Evolutionary conservation across 345 rosid species (phyloP), one percentile per base, ranked within the genome.

Genomic region (Hypericum androsaemum): DNA sequence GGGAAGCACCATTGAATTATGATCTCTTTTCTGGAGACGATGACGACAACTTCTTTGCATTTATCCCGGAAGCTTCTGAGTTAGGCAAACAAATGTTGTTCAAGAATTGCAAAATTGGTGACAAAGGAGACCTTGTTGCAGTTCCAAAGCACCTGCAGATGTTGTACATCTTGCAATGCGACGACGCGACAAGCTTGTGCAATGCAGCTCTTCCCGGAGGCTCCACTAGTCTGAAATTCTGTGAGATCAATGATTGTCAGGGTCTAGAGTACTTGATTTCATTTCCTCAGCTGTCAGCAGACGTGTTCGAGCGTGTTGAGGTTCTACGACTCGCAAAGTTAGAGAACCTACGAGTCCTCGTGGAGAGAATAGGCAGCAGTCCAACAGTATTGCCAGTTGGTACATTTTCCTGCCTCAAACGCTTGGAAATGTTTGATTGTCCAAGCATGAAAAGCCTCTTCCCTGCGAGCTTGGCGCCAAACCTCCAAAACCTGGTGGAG

Each of bases 381-480:
- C 48, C 36, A 54, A 15, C 47, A 41, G 22, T 10, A 11, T 35
- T 39, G 43, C 10, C 47, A 15, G 11, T 14, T 8, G 39, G 28
- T 6, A 54, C 47, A 16, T 54, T 54, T 32, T 7, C 47, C 5
- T 8, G 14, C 22, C 48, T 42, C 12, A 1, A 16, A 39, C 4
- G 13, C 7, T 40, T 40, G 10, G 57, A 53, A 6, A 7, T 40
- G n/a, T 4, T 17, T 8, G 41, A 52, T 15, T 11, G 44, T 16
- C 13, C 57, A 39, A 17, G 9, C 7, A 40, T 52, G 12, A 53
- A 43, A 39, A 40, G 13, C 40, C 28, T 58, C 32, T 47, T 49
- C 45, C 41, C 47, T 22, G 22, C 47, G 13, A 32, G 41, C 54
- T 41, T 58, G 62, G 10, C 41, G 5, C 37, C 36, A 5, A 58